Conservation (phyloP, 176 grass and related monocot species). For the Triticum aestivum region IWGSC_CS_RefSeq_v2.1 NC_057813.1:259220269-259220768, state of each 20-base stretch:
- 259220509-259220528: conserved; percentile 5
- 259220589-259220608: conserved; percentile 50
- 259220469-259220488: conserved; percentile 21
- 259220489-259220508: conserved; percentile 13
- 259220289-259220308: no score
- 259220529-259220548: neutral
- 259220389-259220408: neutral
- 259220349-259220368: neutral
- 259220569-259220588: conserved; percentile 45
- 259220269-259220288: no score
- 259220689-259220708: conserved; percentile 55
- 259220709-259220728: conserved; percentile 58
- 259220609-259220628: conserved; percentile 14
- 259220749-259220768: conserved; percentile 23
- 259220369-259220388: neutral
- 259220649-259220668: conserved; percentile 35
- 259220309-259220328: no score
- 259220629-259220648: conserved; percentile 32
- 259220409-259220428: neutral
- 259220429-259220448: neutral
- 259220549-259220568: conserved; percentile 18
- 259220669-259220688: conserved; percentile 69
- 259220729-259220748: conserved; percentile 56
- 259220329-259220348: no score
- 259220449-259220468: neutral